Evolutionary conservation across 352 stramenopile genomes (phyloP), one percentile per base, ranked within the genome.

Genomic region (Aphanomyces astaci): DNA sequence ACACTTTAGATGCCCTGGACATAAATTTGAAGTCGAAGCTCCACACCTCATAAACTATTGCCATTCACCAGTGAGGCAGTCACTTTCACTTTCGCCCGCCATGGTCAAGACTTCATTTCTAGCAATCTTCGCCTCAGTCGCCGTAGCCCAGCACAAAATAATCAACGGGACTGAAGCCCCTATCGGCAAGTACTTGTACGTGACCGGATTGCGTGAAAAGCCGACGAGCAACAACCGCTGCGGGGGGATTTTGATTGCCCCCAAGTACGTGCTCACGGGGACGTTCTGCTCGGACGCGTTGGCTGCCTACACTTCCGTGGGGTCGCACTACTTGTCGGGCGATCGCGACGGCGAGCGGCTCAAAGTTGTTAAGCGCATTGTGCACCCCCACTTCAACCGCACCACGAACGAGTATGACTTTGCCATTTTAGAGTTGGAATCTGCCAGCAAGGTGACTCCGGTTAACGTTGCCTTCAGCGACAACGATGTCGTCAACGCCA

Each of bases 231-330:
- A 59, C 43, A 70, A 72, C 54, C 82, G 84, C 55, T 90, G 82
- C 55, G 79, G 78, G 28, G 82, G 78, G 24, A 84, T 76, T 25
- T 79, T 90, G 56, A 87, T 90, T 66, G 80, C 79, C 11, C 75
- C 80, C 25, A 86, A 72, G 46, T 78, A 85, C 54, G 74, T 90
- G 24, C 73, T 90, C 45, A 88, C 79, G 17, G 82, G 79, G 0
- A 78, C 79, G 0, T 79, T 89, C 68, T 90, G 79, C 70, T 73
- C 75, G 39, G 55, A 46, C 55, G 30, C 33, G 4, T 22, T 15
- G 22, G 77, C 70, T 22, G 66, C 68, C 25, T 84, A 82, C 73
- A 76, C 80, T 2, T 78, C 79, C 0, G 71, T 85, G 13, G 79
- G 79, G 22, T 76, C 79, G 24, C 77, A 85, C 71, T 84, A 79